Percentiles rank a stretch among this genome's conserved stretches.
Conservation (phyloP, 768 basidiomycete genomes). For the Ramaria sp. region DNA sequence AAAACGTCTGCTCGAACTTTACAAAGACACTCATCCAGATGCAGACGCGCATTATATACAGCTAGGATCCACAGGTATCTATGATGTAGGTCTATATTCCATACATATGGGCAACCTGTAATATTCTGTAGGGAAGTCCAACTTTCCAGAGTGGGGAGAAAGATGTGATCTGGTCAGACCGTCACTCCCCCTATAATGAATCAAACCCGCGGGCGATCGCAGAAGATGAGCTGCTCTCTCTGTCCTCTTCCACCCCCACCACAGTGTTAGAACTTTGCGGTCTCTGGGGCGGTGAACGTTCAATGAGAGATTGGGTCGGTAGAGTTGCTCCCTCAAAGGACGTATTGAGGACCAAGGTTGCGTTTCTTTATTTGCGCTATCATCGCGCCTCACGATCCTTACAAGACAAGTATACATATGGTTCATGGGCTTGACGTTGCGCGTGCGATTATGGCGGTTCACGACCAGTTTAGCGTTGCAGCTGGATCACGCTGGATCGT, state of each 20-base stretch:
- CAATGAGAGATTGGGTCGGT: conserved; percentile 38
- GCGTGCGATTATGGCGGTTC: conserved; percentile 48
- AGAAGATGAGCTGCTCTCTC: conserved; percentile 42
- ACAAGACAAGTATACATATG: conserved; percentile 46
- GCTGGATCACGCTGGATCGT: conserved; percentile 45
- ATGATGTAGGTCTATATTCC: conserved; percentile 34
- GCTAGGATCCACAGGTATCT: conserved; percentile 51
- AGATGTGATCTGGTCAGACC: conserved; percentile 33
- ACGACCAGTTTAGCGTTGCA: conserved; percentile 30
- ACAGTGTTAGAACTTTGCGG: conserved; percentile 54
- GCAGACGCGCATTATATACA: conserved; percentile 38
- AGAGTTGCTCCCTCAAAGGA: conserved; percentile 48
- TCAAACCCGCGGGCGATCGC: conserved; percentile 35
- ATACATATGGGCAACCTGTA: neutral
- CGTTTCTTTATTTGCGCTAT: neutral
- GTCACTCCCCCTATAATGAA: conserved; percentile 34
- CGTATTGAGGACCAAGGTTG: conserved; percentile 37
- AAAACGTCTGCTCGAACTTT: conserved; percentile 33
- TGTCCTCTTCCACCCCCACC: conserved; percentile 29
- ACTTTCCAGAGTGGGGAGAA: conserved; percentile 15
- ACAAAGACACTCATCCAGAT: conserved; percentile 25
- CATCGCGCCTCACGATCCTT: neutral
- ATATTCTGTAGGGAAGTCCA: conserved; percentile 18
- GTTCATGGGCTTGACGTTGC: conserved; percentile 53
- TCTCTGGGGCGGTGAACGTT: conserved; percentile 48